Conservation (phyloP, 1,284 basidiomycete genomes). For the Irpex sp. region DNA sequence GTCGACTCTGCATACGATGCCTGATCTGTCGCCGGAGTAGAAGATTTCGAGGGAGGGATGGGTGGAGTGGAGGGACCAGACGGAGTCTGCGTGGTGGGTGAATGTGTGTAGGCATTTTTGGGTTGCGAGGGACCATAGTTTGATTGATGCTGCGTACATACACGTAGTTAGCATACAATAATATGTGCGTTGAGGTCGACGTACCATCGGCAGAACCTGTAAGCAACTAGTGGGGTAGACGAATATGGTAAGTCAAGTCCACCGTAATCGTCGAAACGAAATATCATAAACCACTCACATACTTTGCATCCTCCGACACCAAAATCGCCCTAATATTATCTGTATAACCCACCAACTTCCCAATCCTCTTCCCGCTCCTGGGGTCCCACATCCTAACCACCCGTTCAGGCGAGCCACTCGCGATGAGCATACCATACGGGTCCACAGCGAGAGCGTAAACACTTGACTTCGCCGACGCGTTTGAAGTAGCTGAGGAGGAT, state of each 20-base stretch:
- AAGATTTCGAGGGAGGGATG: slow-evolving; percentile 90
- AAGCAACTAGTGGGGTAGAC: slow-evolving; percentile 62
- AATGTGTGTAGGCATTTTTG: slow-evolving; percentile 95
- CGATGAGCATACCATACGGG: slow-evolving; percentile 75
- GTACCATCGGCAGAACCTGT: slow-evolving; percentile 86
- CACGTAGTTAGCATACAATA: slow-evolving; percentile 9
- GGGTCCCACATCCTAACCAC: slow-evolving; percentile 94
- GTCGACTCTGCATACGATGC: slow-evolving; percentile 86
- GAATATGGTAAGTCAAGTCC: neutral
- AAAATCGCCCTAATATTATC: slow-evolving; percentile 92
- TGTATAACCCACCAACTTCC: slow-evolving; percentile 87
- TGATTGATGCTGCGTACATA: slow-evolving; percentile 57
- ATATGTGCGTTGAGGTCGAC: neutral
- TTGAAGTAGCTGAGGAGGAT: slow-evolving; percentile 31
- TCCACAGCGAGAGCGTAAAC: slow-evolving; percentile 79
- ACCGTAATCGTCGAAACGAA: too few species aligned
- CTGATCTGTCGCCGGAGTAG: slow-evolving; percentile 93
- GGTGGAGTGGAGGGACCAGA: slow-evolving; percentile 88
- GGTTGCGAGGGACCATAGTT: slow-evolving; percentile 87
- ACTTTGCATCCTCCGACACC: slow-evolving; percentile 84
- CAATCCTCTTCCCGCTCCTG: slow-evolving; percentile 67
- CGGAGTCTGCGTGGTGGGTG: slow-evolving; percentile 90
- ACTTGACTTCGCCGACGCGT: slow-evolving; percentile 64
- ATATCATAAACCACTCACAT: slow-evolving; percentile 46
- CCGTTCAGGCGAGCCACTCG: slow-evolving; percentile 87